These are phyloP conservation scores for Aspergillus ochraceoroseus DNA, from an alignment of 2,329 filamentous ascomycete species.

Conservation along the genomic window DNA sequence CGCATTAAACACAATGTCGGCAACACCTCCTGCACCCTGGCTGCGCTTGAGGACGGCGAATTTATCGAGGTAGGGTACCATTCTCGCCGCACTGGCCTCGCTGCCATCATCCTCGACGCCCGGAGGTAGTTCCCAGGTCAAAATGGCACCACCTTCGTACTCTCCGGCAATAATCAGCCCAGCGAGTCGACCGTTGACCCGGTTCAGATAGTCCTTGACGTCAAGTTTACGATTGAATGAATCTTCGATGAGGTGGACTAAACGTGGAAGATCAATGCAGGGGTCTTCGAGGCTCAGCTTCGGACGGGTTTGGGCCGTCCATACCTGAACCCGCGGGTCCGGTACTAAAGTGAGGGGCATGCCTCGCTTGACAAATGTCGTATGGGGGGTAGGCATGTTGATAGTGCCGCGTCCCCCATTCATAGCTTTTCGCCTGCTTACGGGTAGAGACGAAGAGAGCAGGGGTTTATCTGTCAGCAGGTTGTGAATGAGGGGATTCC, in stretches of 20 bases:
- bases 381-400: constrained; percentile 47
- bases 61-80: constrained; percentile 94
- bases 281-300: constrained; percentile 70
- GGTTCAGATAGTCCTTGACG: constrained; percentile 71
- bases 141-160: constrained; percentile 90
- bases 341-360: constrained; percentile 85
- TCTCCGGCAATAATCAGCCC: constrained; percentile 92
- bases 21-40: constrained; percentile 86
- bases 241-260: constrained; percentile 86
- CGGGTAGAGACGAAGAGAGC: constrained; percentile 83
- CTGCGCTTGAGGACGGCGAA: constrained; percentile 86
- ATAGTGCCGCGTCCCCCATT: constrained; percentile 30
- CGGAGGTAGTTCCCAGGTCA: constrained; percentile 84
- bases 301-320: constrained; percentile 61
- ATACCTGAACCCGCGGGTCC: constrained; percentile 59
- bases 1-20: constrained; percentile 92
- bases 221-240: constrained; percentile 85
- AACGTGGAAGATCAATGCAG: constrained; percentile 72
- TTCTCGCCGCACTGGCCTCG: constrained; percentile 52
- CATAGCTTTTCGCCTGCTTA: constrained; percentile 54
- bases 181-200: constrained; percentile 76
- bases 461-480: constrained; percentile 91
- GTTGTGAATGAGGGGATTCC: constrained; percentile 91
- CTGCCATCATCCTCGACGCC: constrained; percentile 53
- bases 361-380: constrained; percentile 84